A percentile compares a stretch with the other conserved stretches of the same genome.
Evolutionary conservation across 176 grass and related monocot genomes (phyloP).

Genomic region (Aegilops sharonensis): DNA sequence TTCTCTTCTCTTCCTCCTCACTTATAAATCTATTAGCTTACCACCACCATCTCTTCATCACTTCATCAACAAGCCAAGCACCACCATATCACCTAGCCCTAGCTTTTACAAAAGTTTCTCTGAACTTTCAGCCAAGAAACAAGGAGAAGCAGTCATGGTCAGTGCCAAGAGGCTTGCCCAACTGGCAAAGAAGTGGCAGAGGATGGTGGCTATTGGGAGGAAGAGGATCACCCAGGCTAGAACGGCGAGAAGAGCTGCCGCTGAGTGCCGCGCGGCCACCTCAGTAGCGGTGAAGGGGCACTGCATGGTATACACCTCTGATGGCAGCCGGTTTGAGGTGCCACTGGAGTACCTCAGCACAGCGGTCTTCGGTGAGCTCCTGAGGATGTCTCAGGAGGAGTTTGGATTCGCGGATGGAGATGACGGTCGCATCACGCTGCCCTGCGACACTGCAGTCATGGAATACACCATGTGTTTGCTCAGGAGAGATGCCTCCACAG

Average conservation of each 20-base stretch:
- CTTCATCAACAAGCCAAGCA: not conserved
- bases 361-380: not conserved
- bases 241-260: not conserved
- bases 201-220: conserved; percentile 4
- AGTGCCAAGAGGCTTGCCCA: no score
- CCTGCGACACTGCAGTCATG: no score
- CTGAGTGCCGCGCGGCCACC: not conserved
- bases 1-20: not conserved
- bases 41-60: not conserved
- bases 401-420: not conserved
- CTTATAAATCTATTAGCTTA: conserved; percentile 33
- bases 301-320: conserved; percentile 15
- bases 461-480: no score
- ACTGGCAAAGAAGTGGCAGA: conserved; percentile 31
- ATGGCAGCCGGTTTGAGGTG: conserved; percentile 21
- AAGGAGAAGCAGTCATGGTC: not conserved
- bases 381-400: not conserved
- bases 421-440: no score
- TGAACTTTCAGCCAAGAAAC: not conserved
- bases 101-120: not conserved
- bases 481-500: conserved; percentile 32
- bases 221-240: not conserved
- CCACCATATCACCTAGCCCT: not conserved
- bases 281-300: conserved; percentile 18
- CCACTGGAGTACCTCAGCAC: conserved; percentile 17